Base-by-base conservation (phyloP, 768 basidiomycete genomes). In the Cantharellus anzutake region DNA sequence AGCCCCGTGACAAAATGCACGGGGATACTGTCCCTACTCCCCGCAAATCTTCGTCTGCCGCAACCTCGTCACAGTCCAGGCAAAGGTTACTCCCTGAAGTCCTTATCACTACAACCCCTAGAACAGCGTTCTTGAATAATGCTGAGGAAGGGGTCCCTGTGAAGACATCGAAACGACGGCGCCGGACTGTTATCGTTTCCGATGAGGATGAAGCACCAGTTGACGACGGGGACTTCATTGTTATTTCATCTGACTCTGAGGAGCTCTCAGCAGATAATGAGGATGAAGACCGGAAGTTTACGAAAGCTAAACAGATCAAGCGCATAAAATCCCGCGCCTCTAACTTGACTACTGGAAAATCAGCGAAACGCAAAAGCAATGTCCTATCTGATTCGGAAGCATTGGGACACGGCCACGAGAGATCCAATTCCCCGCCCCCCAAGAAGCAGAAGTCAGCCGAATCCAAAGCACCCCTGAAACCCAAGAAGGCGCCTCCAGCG, bases 1-100 rank as follows among this genome's bases (percentile, higher is more conserved):
- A 76, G 2, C 87, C 87, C 68, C 79, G 82, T 40, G 76, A 82
- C 29, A 53, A 34, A 7, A 11, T 55, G 11, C 52, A 55, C 52
- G 52, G 37, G 34, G 34, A 55, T 34, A 35, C 52, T 7, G 52
- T 11, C 11, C 52, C 34, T 48, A 29, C 20, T 29, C 20, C 20
- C 20, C 20, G 20, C 20, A 29, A 29, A 29, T 29, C 20, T 29
- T 29, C 20, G 20, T 29, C 20, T 29, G 20, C 20, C 20, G 20
- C 20, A 29, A 29, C 20, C 20, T 29, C 20, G 20, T 29, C 20
- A 29, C 20, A 29, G 20, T 29, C 20, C 20, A 29, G 20, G 20
- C 20, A 29, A 29, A 29, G 20, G 20, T 29, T 29, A 29, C 20
- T 29, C 20, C 20, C 20, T 29, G 20, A 29, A 29, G 20, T 29